Evolutionary conservation across 768 basidiomycete genomes (phyloP), one percentile per base, ranked within the genome.

Genomic region (Pleurotus sapidus): DNA sequence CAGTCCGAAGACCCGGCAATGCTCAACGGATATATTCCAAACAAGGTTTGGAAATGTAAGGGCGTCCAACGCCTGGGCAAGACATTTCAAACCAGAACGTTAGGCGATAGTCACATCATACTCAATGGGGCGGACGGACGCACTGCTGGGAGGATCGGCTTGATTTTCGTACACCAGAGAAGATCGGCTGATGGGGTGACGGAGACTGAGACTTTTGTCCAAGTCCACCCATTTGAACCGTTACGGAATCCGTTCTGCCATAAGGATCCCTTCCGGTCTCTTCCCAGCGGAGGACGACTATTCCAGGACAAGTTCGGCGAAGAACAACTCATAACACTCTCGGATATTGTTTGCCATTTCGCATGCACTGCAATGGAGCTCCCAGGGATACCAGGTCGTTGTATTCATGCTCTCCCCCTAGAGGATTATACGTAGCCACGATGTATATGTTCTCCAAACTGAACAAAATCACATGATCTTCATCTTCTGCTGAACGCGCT

Each of bases 321-420:
- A 23, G 14, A 51, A 17, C 20, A 47, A 7, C 46, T 57, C 2
- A 14, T 63, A 23, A 3, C 23, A 47, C 47, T 30, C 56, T 61
- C 4, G 9, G 51, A 63, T 12, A 54, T 63, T 34, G 23, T 48
- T n/a, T 61, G 53, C 27, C 61, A 63, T 57, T 61, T 59, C 39
- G 57, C 38, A 27, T 47, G 17, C 30, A 48, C 50, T 30, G n/a
- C 18, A 2, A 17, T 53, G 5, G 20, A 56, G 4, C 34, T 60
- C 3, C 27, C 38, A 46, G 58, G 51, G 24, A 50, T 63, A 12
- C n/a, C 48, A n/a, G 38, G 18, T 23, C 15, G 42, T 23, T 55
- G 50, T 24, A 55, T 59, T 46, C 60, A 55, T 39, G 51, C 50
- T 15, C 40, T 58, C 27, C 51, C 57, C 11, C n/a, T 53, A 11